Evolutionary conservation across 495 filamentous ascomycete species (phyloP), one percentile per base, ranked within the genome.

Genomic region (Tetracladium marchalianum): DNA sequence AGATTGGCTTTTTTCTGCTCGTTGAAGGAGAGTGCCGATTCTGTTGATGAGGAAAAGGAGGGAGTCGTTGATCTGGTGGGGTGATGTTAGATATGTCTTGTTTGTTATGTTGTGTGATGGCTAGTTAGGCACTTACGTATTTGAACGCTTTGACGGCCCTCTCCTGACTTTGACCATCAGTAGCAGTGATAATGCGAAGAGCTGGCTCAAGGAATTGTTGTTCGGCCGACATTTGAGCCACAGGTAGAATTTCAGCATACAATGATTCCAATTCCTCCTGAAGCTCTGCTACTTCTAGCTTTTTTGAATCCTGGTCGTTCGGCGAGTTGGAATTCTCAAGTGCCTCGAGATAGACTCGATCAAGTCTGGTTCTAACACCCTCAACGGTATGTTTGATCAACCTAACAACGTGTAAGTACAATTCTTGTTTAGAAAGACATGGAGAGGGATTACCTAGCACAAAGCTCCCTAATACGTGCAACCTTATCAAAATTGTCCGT

Each of bases 191-290:
- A 7, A 53, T 53, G 38, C 60, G 63, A 3, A 80, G 61, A 12
- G 79, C 76, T 1, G 75, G 77, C 49, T 76, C 68, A 4, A 75
- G 60, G 51, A 71, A 78, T 53, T 80, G 71, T 46, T 82, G 76
- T 55, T 75, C 72, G 1, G 69, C 68, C 18, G 75, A 73, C 68
- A 83, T 77, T 48, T 81, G 74, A 2, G 78, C 73, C 31, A 83
- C 65, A 2, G 77, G 69, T 11, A 77, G 67, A 49, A 83, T 77
- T 48, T 83, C 79, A 0, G 76, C 69, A 47, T 79, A 80, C 3
- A 83, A 57, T 11, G 78, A 77, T 32, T 79, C 77, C 4, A 82
- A 55, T 44, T 83, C 79, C 35, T 73, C 69, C 53, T 78, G 68
- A 17, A 81, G 46, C 48, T 47, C 61, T 44, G 35, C 52, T 49